Conservation (phyloP, 441 rosid species). For the Arabidopsis lyrata region DNA sequence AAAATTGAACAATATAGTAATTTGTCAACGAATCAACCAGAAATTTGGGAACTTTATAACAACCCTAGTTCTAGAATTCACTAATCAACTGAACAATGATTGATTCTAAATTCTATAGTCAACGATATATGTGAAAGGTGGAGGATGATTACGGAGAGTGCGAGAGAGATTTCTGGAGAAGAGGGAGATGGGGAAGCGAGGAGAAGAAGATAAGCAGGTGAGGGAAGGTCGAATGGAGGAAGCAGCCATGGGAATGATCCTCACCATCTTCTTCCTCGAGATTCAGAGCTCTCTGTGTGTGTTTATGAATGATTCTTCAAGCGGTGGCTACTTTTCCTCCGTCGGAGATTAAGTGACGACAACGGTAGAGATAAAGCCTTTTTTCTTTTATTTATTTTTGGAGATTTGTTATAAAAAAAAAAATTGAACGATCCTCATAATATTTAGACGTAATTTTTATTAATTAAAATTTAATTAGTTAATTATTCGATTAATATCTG, state of each 20-base stretch:
- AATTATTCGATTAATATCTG: too few species aligned
- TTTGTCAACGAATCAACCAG: neutral
- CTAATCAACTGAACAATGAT: constrained; percentile 2
- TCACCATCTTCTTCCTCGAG: constrained; percentile 50
- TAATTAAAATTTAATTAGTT: too few species aligned
- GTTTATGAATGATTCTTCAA: constrained; percentile 7
- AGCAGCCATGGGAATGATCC: constrained; percentile 76
- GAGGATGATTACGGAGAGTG: constrained; percentile 47
- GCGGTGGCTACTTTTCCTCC: constrained; percentile 32
- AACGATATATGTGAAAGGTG: neutral
- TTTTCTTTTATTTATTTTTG: too few species aligned
- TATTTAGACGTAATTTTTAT: neutral
- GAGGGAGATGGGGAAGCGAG: constrained; percentile 45
- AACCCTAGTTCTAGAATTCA: constrained; percentile 30
- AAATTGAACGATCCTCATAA: neutral
- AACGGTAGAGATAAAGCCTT: constrained; percentile 38
- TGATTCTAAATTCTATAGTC: neutral
- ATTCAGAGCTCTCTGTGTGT: neutral
- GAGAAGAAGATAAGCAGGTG: constrained; percentile 53
- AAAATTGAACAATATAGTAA: neutral
- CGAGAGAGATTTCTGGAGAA: constrained; percentile 49
- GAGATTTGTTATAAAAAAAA: neutral
- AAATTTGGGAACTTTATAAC: neutral
- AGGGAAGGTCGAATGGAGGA: constrained; percentile 76
- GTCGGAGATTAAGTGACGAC: constrained; percentile 38